phyloP scores from a whole-genome alignment of 2,329 filamentous ascomycete genomes.

The Grosmannia clavigera region DNA sequence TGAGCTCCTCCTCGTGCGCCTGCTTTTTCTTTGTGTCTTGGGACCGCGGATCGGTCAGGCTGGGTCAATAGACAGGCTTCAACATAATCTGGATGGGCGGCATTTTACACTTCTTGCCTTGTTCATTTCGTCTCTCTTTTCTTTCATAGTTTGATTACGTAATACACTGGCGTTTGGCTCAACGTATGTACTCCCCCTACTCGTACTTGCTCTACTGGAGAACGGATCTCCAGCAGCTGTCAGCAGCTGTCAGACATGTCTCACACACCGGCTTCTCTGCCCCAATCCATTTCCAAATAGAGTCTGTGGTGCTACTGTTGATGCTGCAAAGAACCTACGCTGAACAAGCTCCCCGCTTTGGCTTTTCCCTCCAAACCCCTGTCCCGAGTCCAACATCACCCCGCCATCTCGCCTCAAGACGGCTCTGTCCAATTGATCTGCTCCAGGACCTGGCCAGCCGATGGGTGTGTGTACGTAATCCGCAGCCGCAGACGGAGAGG shows the following conservation, averaged over 20 bases:
- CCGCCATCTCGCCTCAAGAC: conserved; percentile 15
- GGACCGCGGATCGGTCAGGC: neutral
- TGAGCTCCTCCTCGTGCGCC: neutral
- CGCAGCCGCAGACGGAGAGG: conserved; percentile 75
- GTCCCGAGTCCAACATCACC: neutral
- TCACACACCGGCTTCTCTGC: neutral
- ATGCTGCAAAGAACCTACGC: neutral
- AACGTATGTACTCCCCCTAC: too few species aligned
- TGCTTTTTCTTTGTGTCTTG: neutral
- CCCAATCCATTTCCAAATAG: neutral
- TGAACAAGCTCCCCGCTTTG: neutral
- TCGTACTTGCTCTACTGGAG: too few species aligned
- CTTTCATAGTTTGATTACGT: neutral
- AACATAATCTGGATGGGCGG: neutral
- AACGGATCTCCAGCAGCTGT: too few species aligned
- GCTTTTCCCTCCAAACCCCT: neutral
- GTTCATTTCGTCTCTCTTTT: neutral
- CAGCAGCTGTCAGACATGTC: neutral
- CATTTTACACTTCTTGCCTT: neutral
- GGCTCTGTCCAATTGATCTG: conserved; percentile 97
- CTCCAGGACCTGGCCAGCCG: conserved; percentile 62
- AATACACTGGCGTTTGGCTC: neutral
- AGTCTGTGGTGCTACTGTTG: neutral
- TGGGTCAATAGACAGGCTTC: neutral
- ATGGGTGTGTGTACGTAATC: conserved; percentile 64